Evolutionary conservation across 2,329 filamentous ascomycete genomes (phyloP).

Genomic region (Calonectria ilicicola): DNA sequence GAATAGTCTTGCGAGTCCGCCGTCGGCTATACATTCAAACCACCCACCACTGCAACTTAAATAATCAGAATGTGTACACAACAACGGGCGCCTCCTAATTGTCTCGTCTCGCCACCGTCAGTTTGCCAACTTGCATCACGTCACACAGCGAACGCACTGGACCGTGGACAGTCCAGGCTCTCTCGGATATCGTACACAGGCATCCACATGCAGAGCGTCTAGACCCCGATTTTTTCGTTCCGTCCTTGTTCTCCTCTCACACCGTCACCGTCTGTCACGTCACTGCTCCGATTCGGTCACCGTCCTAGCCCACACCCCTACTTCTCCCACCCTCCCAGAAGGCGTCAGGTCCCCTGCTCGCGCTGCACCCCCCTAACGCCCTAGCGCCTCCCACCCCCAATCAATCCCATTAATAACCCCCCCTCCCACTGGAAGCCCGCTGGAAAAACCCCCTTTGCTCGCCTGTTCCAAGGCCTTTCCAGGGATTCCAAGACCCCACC

Average conservation of each 20-base stretch:
- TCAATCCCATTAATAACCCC: constrained; percentile 22
- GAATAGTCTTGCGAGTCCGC: background rate
- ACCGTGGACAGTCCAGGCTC: background rate
- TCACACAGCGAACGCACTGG: background rate
- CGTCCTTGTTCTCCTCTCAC: background rate
- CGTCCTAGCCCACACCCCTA: constrained; percentile 15
- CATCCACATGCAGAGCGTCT: background rate
- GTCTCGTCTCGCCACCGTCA: background rate
- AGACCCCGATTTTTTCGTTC: background rate
- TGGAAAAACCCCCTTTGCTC: constrained; percentile 31
- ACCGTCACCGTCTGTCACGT: constrained; percentile 23
- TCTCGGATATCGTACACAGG: background rate
- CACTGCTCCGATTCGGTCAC: constrained; percentile 15
- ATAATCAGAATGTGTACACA: background rate
- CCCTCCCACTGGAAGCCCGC: constrained; percentile 26
- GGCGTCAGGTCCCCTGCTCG: background rate
- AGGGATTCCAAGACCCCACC: constrained; percentile 44
- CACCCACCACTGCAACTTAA: background rate
- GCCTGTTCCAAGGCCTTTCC: constrained; percentile 39
- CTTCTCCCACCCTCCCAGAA: background rate
- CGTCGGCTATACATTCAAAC: background rate
- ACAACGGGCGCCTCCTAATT: background rate
- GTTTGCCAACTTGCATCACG: constrained; percentile 1
- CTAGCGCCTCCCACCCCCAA: constrained; percentile 27
- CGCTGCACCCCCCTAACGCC: constrained; percentile 12